These are phyloP conservation scores for Phytomonas sp. DNA, from an alignment of 208 protist genomes.

Conservation along the genomic window DNA sequence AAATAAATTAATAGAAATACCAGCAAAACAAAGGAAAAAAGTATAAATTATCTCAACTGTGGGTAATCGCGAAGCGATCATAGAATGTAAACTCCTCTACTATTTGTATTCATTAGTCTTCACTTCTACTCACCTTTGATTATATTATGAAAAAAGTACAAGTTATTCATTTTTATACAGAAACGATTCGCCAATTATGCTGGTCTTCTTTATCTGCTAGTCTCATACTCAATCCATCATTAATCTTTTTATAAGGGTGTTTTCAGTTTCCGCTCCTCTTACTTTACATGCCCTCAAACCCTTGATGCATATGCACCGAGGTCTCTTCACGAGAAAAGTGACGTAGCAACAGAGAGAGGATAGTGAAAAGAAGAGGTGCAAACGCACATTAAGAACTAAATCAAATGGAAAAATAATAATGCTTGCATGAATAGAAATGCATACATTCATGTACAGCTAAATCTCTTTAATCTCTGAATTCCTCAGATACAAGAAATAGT, in stretches of 20 bases:
- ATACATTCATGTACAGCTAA: not conserved
- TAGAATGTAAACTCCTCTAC: conserved; percentile 1
- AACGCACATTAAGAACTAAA: not conserved
- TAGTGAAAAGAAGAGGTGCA: not conserved
- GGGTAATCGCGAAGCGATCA: not conserved
- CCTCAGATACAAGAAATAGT: not conserved
- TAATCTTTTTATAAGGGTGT: not conserved
- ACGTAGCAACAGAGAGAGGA: not conserved
- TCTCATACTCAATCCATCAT: not conserved
- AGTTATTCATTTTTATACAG: not conserved
- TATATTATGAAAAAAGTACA: not conserved
- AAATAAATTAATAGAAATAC: conserved; percentile 3
- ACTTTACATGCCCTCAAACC: not conserved
- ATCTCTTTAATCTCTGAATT: not conserved
- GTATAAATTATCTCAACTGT: not conserved
- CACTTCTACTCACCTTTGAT: not conserved
- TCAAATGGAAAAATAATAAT: not conserved
- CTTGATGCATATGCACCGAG: not conserved
- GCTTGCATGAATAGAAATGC: not conserved
- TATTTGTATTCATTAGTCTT: not conserved
- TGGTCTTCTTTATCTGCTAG: not conserved
- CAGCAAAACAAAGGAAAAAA: conserved; percentile 9
- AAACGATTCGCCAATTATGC: not conserved
- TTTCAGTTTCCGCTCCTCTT: not conserved
- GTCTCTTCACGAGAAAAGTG: not conserved